A percentile compares a stretch with the other conserved stretches of the same genome.
Conservation (phyloP, 1,139 yeast genomes). For the Yamadazyma dushanensis region DNA sequence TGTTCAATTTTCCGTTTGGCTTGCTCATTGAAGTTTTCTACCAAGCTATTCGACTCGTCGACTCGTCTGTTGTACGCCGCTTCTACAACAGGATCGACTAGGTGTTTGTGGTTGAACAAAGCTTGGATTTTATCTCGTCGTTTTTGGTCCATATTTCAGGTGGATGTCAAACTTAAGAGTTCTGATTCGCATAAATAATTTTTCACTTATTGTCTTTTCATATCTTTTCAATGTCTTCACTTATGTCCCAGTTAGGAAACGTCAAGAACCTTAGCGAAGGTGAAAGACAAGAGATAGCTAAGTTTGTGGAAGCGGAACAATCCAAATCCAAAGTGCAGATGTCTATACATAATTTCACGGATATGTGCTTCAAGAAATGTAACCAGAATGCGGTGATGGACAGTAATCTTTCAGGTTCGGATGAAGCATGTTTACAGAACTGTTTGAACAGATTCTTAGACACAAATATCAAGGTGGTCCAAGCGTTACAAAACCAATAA, state of each 20-base stretch:
- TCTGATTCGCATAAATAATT: constrained; percentile 3
- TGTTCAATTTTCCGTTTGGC: constrained; percentile 28
- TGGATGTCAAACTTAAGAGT: too few relatives aligned
- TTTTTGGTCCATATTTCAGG: constrained; percentile 1
- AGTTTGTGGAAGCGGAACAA: constrained; percentile 79
- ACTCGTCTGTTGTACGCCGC: constrained; percentile 28
- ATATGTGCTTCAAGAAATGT: constrained; percentile 89
- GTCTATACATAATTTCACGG: constrained; percentile 84
- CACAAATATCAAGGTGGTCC: constrained; percentile 82
- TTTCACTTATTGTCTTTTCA: not conserved
- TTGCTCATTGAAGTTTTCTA: constrained; percentile 27
- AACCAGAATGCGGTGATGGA: constrained; percentile 52
- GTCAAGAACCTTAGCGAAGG: constrained; percentile 66
- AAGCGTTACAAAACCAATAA: constrained; percentile 38
- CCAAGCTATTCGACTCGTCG: constrained; percentile 27
- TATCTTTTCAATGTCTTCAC: not conserved
- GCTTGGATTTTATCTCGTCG: constrained; percentile 2
- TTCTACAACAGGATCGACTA: constrained; percentile 11
- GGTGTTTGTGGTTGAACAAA: constrained; percentile 3
- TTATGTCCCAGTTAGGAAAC: constrained; percentile 7
- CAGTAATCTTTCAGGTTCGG: constrained; percentile 53
- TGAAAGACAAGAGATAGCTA: constrained; percentile 71
- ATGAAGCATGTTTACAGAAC: constrained; percentile 73
- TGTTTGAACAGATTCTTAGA: constrained; percentile 87
- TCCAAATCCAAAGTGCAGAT: constrained; percentile 86